Evolutionary conservation across 306 rosid genomes (phyloP), one percentile per base, ranked within the genome.

Genomic region (Dicorynia guianensis): DNA sequence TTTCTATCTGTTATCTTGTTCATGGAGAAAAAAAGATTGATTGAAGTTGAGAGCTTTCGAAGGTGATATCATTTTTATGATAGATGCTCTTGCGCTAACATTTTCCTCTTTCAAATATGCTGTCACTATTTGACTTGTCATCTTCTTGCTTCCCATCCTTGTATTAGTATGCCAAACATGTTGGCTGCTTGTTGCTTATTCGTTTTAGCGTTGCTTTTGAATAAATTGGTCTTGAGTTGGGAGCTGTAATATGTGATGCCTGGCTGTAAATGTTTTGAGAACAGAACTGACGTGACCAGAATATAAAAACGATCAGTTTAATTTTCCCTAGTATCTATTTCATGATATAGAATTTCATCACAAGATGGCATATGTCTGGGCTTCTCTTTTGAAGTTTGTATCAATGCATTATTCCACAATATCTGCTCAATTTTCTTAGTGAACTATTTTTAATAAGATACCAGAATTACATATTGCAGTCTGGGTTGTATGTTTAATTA

Each of bases 401-500:
- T 14, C 54, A 68, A 5, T 52, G 47, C 6, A 11, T 36, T 69
- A 19, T 69, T 66, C 11, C 35, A 9, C 18, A 50, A 36, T 49
- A 33, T 73, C 42, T 40, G 69, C 11, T 38, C 53, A 59, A 38
- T 15, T 73, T 57, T 25, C 3, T 5, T 6, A 30, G 11, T 79
- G 57, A 40, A 50, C 39, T 69, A 12, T 69, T 40, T 33, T 48
- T 50, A 17, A 0, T 55, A 8, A 64, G 65, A 36, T 30, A 9
- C 50, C 35, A 43, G 49, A 25, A 25, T 25, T 35, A 15, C n/a
- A 7, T 42, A 10, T 34, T 66, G 69, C 11, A 38, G 68, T 48
- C 63, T 56, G 46, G 61, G 14, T 72, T 58, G 49, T 57, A 57
- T 18, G 76, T 67, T 44, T 76, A 43, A 57, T 43, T 62, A 55